These are phyloP conservation scores for Apiospora pterosperma DNA, from an alignment of 2,329 filamentous ascomycete species.

Conservation along the genomic window DNA sequence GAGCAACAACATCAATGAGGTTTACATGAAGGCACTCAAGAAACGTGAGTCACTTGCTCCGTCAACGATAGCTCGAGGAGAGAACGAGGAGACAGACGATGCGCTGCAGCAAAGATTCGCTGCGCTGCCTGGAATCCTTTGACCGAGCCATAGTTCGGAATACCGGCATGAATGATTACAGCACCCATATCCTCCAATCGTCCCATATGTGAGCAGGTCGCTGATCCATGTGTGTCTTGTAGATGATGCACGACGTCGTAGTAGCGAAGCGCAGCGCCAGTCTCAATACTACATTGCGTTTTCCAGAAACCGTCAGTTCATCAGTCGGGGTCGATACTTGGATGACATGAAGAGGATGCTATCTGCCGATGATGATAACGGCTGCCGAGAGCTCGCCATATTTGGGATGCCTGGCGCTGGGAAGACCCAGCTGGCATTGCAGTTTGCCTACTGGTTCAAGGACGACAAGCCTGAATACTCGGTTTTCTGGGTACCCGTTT, in stretches of 20 bases:
- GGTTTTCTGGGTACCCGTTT: constrained; percentile 37
- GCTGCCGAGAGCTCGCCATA: constrained; percentile 11
- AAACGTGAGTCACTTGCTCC: not conserved
- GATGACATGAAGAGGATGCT: not conserved
- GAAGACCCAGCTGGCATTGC: constrained; percentile 37
- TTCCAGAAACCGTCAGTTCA: not conserved
- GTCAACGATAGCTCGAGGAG: not conserved
- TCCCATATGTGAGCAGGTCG: not conserved
- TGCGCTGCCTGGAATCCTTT: not conserved
- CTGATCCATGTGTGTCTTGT: not conserved
- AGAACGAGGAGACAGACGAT: not conserved
- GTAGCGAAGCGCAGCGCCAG: not conserved
- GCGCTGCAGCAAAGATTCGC: not conserved
- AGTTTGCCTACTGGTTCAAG: constrained; percentile 27
- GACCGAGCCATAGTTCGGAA: not conserved
- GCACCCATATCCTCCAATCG: not conserved
- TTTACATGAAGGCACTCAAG: constrained; percentile 6
- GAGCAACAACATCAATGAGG: constrained; percentile 9
- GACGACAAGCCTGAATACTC: constrained; percentile 25
- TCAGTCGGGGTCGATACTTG: not conserved
- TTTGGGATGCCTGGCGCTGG: constrained; percentile 32
- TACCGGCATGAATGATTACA: not conserved
- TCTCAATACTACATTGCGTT: not conserved
- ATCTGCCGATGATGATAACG: not conserved
- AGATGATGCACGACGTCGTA: not conserved